A percentile compares a stretch with the other conserved stretches of the same genome.
Evolutionary conservation across 2,329 filamentous ascomycete species (phyloP).

Genomic region (Penicillium oxalicum): DNA sequence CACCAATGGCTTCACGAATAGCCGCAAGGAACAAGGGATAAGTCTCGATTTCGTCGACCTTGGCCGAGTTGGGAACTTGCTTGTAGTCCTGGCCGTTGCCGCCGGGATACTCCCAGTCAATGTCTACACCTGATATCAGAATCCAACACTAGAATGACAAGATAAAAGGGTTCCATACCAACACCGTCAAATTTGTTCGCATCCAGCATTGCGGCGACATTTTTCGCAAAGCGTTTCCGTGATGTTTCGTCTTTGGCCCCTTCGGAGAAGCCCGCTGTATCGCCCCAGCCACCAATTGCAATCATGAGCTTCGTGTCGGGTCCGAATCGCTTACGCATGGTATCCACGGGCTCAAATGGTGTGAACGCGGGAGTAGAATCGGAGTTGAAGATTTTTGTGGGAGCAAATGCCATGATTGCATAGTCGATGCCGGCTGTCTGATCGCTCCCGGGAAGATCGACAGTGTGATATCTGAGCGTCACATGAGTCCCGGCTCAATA

Average conservation of each 20-base stretch:
- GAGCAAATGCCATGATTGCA: constrained; percentile 52
- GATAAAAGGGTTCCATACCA: constrained; percentile 33
- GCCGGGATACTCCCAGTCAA: constrained; percentile 61
- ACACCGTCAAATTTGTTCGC: constrained; percentile 60
- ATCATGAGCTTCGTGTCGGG: constrained; percentile 59
- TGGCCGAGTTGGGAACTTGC: constrained; percentile 52
- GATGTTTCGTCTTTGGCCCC: constrained; percentile 50
- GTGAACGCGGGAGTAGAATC: constrained; percentile 41
- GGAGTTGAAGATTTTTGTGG: constrained; percentile 46
- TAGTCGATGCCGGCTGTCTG: constrained; percentile 46
- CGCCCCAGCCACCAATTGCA: constrained; percentile 70
- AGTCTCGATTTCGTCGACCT: constrained; percentile 54
- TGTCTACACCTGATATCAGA: constrained; percentile 39
- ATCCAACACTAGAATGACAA: neutral
- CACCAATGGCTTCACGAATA: constrained; percentile 54
- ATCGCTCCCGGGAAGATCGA: constrained; percentile 28
- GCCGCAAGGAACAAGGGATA: constrained; percentile 57
- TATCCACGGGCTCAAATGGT: constrained; percentile 50
- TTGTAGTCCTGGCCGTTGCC: constrained; percentile 68
- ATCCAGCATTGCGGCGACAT: constrained; percentile 58
- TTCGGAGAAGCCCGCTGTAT: constrained; percentile 56
- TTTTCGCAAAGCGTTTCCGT: constrained; percentile 56
- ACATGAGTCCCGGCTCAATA: constrained; percentile 2
- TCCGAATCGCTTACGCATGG: constrained; percentile 49
- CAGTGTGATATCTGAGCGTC: constrained; percentile 37